Evolutionary conservation across 495 filamentous ascomycete genomes (phyloP), one percentile per base, ranked within the genome.

Genomic region (Daldinia bambusicola): DNA sequence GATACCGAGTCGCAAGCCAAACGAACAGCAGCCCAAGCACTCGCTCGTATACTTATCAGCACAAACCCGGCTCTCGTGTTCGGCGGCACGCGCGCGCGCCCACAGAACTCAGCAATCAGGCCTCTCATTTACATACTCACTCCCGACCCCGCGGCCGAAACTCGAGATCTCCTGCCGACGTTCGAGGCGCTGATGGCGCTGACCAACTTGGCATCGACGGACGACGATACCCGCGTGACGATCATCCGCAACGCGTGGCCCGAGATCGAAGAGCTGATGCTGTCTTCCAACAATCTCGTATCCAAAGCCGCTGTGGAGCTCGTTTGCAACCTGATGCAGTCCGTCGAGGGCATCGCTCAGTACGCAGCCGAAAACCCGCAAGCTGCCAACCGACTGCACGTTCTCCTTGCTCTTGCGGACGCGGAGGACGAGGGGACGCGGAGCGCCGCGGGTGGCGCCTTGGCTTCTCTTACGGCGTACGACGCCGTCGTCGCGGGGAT

Each of bases 121-220:
- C 93, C 94, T 14, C 85, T 99, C 3, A 76, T 91, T 14, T 86
- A 86, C 18, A 89, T 98, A 31, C 84, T 98, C 14, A 76, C 81
- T 1, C 80, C 85, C 6, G 84, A 89, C 38, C 80, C 84, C 1
- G 77, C 79, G 20, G 87, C 89, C 22, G 90, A 92, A 13, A 86
- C 88, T 0, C 87, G 90, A 50, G 89, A 95, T 76, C 89, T 98
- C n/a, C 85, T 98, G 6, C 93, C 94, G 0, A 87, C 90, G 3
- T 99, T 98, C 75, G 95, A 99, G 76, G 86, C 91, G 2, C 85
- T 98, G 13, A 88, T 98, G 62, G 96, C 95, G 2, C 86, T 99
- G 32, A 97, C 95, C 0, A 99, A 99, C 72, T 86, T 98, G 7
- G 95, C 95, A 0, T 94, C 93, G 0, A 88, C 89, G 14, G 86